Conservation (phyloP, 192 early-diverging fungal genomes). For the Linnemannia hyalina region DNA sequence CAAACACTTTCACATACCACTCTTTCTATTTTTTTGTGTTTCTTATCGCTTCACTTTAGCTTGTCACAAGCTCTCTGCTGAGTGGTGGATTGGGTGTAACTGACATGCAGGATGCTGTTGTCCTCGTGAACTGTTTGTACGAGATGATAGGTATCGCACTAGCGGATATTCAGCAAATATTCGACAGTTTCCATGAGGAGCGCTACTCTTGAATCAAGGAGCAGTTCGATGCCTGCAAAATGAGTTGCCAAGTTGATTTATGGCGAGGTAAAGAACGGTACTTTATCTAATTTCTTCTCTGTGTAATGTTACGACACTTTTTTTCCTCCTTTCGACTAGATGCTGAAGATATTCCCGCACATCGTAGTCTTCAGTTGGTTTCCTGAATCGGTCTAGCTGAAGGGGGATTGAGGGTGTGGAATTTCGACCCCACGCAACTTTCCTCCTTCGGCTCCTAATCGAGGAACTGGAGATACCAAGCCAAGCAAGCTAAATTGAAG, state of each 20-base stretch:
- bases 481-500: not conserved
- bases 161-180: not conserved
- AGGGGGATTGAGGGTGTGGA: not conserved
- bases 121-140: slow-evolving; percentile 1
- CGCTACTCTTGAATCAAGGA: not conserved
- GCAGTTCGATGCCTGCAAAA: slow-evolving; percentile 3
- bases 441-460: not conserved
- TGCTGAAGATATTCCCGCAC: not conserved
- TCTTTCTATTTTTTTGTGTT: not conserved
- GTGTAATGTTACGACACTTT: too few species aligned
- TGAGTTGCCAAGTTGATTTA: slow-evolving; percentile 5
- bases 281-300: too few species aligned
- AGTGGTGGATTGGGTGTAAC: not conserved
- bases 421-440: not conserved
- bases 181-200: not conserved
- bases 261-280: slow-evolving; percentile 1
- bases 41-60: not conserved
- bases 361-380: not conserved
- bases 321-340: not conserved
- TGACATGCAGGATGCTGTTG: slow-evolving; percentile 11
- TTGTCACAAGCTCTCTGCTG: not conserved
- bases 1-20: not conserved
- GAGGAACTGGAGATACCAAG: not conserved
- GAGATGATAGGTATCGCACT: not conserved
- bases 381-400: too few species aligned